These are phyloP conservation scores for Eremomyces bilateralis DNA, from an alignment of 495 filamentous ascomycete species.

Conservation along the genomic window DNA sequence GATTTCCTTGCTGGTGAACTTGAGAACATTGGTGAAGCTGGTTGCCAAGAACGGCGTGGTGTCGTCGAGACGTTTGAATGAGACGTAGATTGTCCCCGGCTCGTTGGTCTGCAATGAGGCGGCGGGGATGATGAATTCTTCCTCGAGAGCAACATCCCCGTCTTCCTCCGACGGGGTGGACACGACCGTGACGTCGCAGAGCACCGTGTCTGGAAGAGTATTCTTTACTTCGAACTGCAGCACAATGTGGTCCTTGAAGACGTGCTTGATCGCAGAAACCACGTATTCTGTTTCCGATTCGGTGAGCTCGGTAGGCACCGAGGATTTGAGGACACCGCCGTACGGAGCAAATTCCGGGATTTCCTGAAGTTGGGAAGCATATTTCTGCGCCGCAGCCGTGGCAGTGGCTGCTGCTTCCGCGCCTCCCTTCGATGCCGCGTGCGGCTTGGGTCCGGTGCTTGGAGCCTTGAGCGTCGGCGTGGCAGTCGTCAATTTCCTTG, in stretches of 20 bases:
- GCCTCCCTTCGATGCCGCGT: conserved; percentile 37
- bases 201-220: conserved; percentile 70
- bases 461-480: conserved; percentile 92
- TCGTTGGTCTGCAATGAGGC: conserved; percentile 59
- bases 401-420: conserved; percentile 52
- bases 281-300: conserved; percentile 97
- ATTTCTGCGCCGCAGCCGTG: conserved; percentile 62
- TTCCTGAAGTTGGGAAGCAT: conserved; percentile 62
- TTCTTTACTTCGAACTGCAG: conserved; percentile 97
- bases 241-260: conserved; percentile 92
- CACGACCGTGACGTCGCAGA: conserved; percentile 77
- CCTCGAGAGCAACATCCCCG: conserved; percentile 38
- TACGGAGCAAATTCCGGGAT: conserved; percentile 82
- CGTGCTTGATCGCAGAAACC: conserved; percentile 79
- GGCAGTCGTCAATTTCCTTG: conserved; percentile 80
- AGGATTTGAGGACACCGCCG: conserved; percentile 77
- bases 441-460: conserved; percentile 57
- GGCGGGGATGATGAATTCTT: conserved; percentile 85
- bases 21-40: conserved; percentile 78
- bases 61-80: conserved; percentile 64
- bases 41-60: conserved; percentile 48
- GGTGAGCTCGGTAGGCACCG: conserved; percentile 65
- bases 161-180: conserved; percentile 68
- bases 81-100: conserved; percentile 83
- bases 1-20: conserved; percentile 95